Conservation (phyloP, 441 rosid species). For the Syzygium syzygioides region DNA sequence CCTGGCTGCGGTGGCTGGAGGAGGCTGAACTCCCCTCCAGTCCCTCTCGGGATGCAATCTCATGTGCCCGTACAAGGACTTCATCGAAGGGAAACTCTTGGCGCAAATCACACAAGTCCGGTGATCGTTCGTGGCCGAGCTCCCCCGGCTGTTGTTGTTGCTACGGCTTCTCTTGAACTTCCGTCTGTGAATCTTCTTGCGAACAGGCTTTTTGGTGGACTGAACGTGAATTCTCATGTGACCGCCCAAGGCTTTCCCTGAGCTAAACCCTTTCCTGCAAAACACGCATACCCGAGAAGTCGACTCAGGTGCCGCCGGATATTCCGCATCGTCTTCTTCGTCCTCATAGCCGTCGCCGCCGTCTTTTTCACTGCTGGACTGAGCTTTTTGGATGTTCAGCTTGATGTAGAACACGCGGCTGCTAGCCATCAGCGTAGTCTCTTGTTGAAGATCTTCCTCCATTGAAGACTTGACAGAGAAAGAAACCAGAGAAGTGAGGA, state of each 20-base stretch:
- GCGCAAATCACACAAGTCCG: neutral
- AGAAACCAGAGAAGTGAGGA: neutral
- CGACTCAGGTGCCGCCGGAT: neutral
- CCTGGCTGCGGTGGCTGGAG: neutral
- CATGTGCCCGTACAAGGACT: conserved; percentile 13
- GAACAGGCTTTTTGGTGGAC: neutral
- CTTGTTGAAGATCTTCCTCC: neutral
- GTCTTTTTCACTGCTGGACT: neutral
- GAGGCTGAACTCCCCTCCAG: conserved; percentile 5
- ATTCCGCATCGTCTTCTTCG: neutral
- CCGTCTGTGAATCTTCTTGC: neutral
- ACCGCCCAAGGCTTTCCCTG: conserved; percentile 2
- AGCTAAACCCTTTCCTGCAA: conserved; percentile 1
- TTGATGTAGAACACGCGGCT: neutral
- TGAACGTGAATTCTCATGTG: conserved; percentile 8
- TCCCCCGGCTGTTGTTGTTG: neutral
- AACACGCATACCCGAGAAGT: neutral
- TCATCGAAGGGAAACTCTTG: conserved; percentile 1
- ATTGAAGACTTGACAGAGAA: neutral
- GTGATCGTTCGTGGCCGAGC: neutral
- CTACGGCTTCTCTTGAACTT: neutral
- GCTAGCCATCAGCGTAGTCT: neutral
- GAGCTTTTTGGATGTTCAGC: neutral
- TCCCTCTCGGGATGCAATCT: conserved; percentile 6
- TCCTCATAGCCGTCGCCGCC: neutral